Evolutionary conservation across 371 early-diverging fungal genomes (phyloP), one percentile per base, ranked within the genome.

Genomic region (Actinomortierella wolfii): DNA sequence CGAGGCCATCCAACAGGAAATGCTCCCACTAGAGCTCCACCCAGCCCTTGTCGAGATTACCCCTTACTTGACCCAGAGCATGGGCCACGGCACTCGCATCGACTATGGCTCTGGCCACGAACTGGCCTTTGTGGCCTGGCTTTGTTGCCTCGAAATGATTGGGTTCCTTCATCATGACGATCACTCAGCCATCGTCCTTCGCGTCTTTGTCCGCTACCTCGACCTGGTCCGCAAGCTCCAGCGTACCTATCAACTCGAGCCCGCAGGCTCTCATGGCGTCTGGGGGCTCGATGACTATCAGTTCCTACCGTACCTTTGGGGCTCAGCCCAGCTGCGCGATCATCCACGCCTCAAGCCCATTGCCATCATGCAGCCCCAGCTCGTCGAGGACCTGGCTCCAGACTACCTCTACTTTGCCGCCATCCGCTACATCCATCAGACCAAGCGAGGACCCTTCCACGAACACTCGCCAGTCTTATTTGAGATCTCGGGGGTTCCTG

Each of bases 21-120:
- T 75, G 2, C 67, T 89, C n/a, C 78, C 82, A 8, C n/a, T 43
- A 17, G 15, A 59, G 2, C 49, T 82, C 11, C 80, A 85, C 57
- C 47, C 57, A 0, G 84, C 85, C 6, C 78, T 89, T 25, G 78
- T 83, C 24, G 96, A 97, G 77, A 76, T 97, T 7, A 62, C 77
- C 0, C 77, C 86, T 40, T 99, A 99, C 78, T 78, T 97, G n/a
- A 70, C 67, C 2, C 83, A 86, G 51, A 83, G 89, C 48, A 98
- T 99, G 86, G 99, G 99, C 23, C 93, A 98, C 71, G 81, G 82
- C 6, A 91, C 88, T 3, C 87, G 99, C 43, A 92, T 99, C 29
- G 99, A 99, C 79, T 99, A 99, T 81, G 99, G 99, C n/a, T 96
- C 96, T 23, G 99, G 99, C 0, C 99, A 99, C 69, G 99, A 99